Evolutionary conservation across 1,139 yeast genomes (phyloP), one percentile per base, ranked within the genome.

Genomic region (Hanseniaspora sp.): DNA sequence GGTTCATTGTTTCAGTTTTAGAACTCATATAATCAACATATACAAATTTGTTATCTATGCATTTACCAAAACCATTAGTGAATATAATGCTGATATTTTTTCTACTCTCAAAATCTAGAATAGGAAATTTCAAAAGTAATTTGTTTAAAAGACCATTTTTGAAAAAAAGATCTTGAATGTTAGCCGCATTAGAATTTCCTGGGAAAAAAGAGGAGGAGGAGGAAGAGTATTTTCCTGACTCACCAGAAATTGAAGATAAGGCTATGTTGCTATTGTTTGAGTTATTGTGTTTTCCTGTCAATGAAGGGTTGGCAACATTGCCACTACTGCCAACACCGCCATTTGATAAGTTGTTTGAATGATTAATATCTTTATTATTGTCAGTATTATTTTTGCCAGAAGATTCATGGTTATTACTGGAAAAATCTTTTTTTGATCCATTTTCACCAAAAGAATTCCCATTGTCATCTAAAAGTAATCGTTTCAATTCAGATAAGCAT

Each of bases 71-170:
- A 53, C 94, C 74, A 3, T 88, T 80, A 61, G 82, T 79, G 65
- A 87, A 88, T 54, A 92, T 68, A 13, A 79, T 73, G 12, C 80
- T 77, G 15, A 87, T 95, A 62, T 86, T 95, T 64, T 90, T 88
- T 56, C 96, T 75, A 43, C 95, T 80, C 65, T 92, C 97, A 67
- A 92, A 90, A 60, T 87, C 96, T 56, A 92, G 74, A 44, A 75
- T 74, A 15, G 72, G 71, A 57, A 92, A 71, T 61, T 81, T 77
- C 39, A 71, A 66, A 18, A 86, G 73, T 57, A 92, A 69, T 39
- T 75, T 73, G 59, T 76, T 77, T 41, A 92, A 74, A 55, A 85
- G 72, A 65, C 88, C 95, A 0, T 85, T 73, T n/a, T 77, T 53
- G 38, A 53, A 53, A 42, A 53, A 53, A 7, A 34, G 28, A 33